Evolutionary conservation across 306 rosid genomes (phyloP).

Genomic region (Quercus agrifolia): DNA sequence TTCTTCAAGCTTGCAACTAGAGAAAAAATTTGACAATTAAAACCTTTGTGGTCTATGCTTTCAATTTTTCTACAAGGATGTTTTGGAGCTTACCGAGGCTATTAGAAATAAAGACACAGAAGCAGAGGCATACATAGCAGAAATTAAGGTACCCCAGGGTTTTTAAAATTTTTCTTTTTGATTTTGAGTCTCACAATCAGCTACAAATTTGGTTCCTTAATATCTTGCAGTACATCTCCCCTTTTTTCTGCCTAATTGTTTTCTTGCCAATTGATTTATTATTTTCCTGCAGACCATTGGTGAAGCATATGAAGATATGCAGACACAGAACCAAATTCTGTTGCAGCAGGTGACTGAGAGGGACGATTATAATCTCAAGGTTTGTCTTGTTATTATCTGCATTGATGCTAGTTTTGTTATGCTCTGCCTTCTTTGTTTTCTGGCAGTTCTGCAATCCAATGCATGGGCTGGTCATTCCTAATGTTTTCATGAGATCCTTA

Average conservation of each 20-base stretch:
- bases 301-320: constrained; percentile 99
- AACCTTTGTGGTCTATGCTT: constrained; percentile 1
- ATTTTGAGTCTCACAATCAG: neutral
- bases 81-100: constrained; percentile 79
- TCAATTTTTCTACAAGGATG: constrained; percentile 47
- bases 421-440: neutral
- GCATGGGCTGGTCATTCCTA: constrained; percentile 16
- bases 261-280: constrained; percentile 9
- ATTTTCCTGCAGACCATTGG: constrained; percentile 74
- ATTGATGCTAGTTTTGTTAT: constrained; percentile 1
- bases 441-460: constrained; percentile 1
- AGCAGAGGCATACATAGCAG: no score
- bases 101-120: constrained; percentile 75
- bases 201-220: constrained; percentile 7
- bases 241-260: constrained; percentile 5
- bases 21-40: neutral
- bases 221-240: neutral
- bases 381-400: constrained; percentile 29
- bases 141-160: constrained; percentile 71
- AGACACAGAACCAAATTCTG: constrained; percentile 89
- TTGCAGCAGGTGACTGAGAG: constrained; percentile 86
- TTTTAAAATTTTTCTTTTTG: neutral
- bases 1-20: neutral
- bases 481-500: constrained; percentile 15
- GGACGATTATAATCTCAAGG: constrained; percentile 96